Evolutionary conservation across 371 early-diverging fungal genomes (phyloP).

Genomic region (Syncephalastrum sp.): DNA sequence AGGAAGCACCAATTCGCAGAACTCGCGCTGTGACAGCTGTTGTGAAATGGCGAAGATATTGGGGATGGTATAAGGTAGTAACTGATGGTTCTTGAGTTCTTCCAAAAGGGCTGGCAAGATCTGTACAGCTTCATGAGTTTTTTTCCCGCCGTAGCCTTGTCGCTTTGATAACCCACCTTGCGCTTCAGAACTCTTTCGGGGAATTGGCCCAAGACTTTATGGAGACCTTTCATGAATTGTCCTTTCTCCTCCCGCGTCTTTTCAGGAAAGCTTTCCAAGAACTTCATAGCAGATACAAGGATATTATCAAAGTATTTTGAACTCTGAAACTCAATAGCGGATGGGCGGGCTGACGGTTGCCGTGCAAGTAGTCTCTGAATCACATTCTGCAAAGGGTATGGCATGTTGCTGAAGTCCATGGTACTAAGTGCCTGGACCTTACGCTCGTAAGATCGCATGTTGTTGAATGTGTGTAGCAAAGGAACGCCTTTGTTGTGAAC

Average conservation of each 20-base stretch:
- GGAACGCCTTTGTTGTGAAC: conserved; percentile 73
- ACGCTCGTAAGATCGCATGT: conserved; percentile 65
- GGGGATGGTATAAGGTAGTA: conserved; percentile 75
- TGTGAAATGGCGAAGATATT: conserved; percentile 70
- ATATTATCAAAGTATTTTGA: conserved; percentile 79
- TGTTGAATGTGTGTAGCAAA: conserved; percentile 63
- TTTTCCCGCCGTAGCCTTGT: background rate
- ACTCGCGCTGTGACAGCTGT: conserved; percentile 61
- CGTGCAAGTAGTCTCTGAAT: conserved; percentile 55
- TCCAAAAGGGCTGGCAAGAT: conserved; percentile 73
- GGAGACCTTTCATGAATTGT: conserved; percentile 79
- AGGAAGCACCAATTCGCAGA: conserved; percentile 61
- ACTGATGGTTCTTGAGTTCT: conserved; percentile 69
- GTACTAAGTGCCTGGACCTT: conserved; percentile 51
- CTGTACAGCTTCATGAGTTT: conserved; percentile 19
- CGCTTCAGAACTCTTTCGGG: conserved; percentile 66
- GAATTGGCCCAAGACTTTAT: conserved; percentile 69
- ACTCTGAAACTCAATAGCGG: conserved; percentile 61
- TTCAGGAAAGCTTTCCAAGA: conserved; percentile 77
- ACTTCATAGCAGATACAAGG: conserved; percentile 76
- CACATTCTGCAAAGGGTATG: conserved; percentile 54
- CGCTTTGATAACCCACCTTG: conserved; percentile 44
- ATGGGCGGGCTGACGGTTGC: conserved; percentile 60
- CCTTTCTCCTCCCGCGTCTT: conserved; percentile 77
- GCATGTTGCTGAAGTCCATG: conserved; percentile 47